A percentile compares a stretch with the other conserved stretches of the same genome.
These are phyloP conservation scores for Allomyces javanicus DNA, from an alignment of 192 early-diverging fungal species.

Conservation along the genomic window DNA sequence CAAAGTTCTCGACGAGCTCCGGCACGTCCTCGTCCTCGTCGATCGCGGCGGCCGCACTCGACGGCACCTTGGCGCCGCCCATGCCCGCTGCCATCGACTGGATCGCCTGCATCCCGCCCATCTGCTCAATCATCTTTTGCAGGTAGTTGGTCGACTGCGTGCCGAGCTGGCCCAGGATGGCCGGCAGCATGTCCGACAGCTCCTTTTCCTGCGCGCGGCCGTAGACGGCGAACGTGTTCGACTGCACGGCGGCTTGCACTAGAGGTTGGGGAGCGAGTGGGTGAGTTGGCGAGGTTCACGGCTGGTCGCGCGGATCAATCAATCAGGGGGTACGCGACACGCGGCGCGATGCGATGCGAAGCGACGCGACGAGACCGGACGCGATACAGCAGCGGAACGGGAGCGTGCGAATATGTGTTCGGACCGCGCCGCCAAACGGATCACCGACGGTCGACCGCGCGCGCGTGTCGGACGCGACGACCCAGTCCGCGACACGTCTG, in stretches of 20 bases:
- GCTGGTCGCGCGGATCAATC: neutral
- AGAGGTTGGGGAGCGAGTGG: neutral
- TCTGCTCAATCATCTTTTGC: neutral
- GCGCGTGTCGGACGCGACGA: too few species aligned
- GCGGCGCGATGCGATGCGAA: neutral
- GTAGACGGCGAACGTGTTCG: constrained; percentile 92
- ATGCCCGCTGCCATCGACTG: constrained; percentile 70
- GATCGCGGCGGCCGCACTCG: constrained; percentile 27
- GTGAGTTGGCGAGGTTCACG: neutral
- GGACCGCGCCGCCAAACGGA: too few species aligned
- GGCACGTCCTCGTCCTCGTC: constrained; percentile 81
- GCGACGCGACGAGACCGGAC: neutral
- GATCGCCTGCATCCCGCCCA: constrained; percentile 43
- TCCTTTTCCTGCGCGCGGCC: constrained; percentile 66
- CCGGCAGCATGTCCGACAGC: constrained; percentile 55
- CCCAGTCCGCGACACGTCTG: too few species aligned
- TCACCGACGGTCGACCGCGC: too few species aligned
- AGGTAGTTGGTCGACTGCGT: neutral
- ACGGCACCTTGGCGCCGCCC: constrained; percentile 34
- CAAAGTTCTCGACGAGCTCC: constrained; percentile 64
- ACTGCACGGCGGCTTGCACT: constrained; percentile 58
- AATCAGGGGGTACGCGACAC: neutral
- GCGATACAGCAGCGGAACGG: neutral
- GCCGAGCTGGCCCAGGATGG: constrained; percentile 61
- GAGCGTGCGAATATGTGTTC: too few species aligned